Evolutionary conservation across 306 rosid genomes (phyloP).

Genomic region (Fagus sylvatica): DNA sequence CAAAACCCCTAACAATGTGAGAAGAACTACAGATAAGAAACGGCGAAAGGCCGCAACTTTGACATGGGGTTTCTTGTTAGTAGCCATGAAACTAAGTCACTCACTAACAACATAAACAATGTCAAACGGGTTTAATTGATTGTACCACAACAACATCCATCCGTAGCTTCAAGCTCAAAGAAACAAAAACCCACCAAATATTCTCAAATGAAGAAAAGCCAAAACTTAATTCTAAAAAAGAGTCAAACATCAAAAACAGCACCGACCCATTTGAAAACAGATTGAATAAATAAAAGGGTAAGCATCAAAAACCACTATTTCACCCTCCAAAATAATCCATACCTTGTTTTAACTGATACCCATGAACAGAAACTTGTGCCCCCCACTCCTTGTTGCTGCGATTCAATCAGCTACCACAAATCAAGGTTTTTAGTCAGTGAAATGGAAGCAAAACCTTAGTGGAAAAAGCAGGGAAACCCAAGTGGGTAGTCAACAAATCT

Average conservation of each 20-base stretch:
- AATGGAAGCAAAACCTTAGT: conserved; percentile 22
- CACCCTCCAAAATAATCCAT: conserved; percentile 28
- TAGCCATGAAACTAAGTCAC: conserved; percentile 41
- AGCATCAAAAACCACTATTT: conserved; percentile 44
- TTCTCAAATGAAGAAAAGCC: conserved; percentile 4
- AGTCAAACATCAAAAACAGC: conserved; percentile 10
- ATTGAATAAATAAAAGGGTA: conserved; percentile 24
- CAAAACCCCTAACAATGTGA: conserved; percentile 62
- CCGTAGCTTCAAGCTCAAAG: conserved; percentile 32
- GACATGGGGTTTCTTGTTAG: conserved; percentile 53
- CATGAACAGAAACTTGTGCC: conserved; percentile 27
- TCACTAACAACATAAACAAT: conserved; percentile 9
- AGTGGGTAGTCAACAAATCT: conserved; percentile 16
- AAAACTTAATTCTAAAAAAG: conserved; percentile 4
- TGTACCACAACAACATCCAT: conserved; percentile 30
- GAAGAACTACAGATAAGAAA: conserved; percentile 51
- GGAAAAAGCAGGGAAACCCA: not conserved
- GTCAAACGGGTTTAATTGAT: conserved; percentile 24
- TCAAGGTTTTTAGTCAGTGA: conserved; percentile 5
- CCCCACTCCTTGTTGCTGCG: conserved; percentile 5
- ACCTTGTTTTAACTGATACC: conserved; percentile 27
- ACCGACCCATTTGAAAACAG: conserved; percentile 28
- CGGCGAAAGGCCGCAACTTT: conserved; percentile 67
- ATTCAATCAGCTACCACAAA: conserved; percentile 23
- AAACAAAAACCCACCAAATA: not conserved